Evolutionary conservation across 768 basidiomycete species (phyloP).

Genomic region (Sarcomyxa edulis): DNA sequence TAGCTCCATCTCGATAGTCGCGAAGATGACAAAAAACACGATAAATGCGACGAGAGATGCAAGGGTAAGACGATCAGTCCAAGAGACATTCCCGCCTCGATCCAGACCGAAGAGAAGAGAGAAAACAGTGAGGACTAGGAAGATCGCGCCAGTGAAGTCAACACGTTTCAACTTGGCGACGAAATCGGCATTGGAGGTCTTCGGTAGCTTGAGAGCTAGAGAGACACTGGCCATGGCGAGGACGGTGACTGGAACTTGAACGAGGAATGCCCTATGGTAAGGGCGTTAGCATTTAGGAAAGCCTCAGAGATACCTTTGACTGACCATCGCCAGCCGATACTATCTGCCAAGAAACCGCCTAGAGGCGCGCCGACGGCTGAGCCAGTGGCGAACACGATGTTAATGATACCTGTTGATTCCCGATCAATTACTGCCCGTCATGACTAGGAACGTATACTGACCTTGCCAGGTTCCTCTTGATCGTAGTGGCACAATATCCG

Average conservation of each 20-base stretch:
- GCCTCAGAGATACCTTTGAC: constrained; percentile 1
- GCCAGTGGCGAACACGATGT: constrained; percentile 55
- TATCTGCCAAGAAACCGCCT: constrained; percentile 58
- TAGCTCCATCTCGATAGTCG: constrained; percentile 38
- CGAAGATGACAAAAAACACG: constrained; percentile 32
- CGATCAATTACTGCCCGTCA: neutral
- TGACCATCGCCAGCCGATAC: constrained; percentile 64
- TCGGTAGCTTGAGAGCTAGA: constrained; percentile 50
- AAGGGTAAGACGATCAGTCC: constrained; percentile 35
- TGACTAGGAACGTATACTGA: constrained; percentile 9
- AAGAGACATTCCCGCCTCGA: constrained; percentile 44
- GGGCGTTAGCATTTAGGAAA: neutral
- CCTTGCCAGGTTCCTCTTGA: constrained; percentile 71
- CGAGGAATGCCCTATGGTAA: constrained; percentile 44
- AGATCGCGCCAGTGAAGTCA: constrained; percentile 56
- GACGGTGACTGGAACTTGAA: constrained; percentile 53
- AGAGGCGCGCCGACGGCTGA: constrained; percentile 57
- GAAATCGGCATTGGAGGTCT: constrained; percentile 33
- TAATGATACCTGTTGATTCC: constrained; percentile 38
- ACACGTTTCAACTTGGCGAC: constrained; percentile 49
- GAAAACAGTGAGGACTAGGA: constrained; percentile 51
- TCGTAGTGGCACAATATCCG: constrained; percentile 58
- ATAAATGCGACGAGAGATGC: constrained; percentile 27
- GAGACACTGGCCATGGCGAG: constrained; percentile 50
- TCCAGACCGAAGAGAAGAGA: constrained; percentile 55